Percentiles rank a stretch among this genome's conserved stretches.
Evolutionary conservation across 371 early-diverging fungal genomes (phyloP).

Genomic region (Blyttiomyces sp.): DNA sequence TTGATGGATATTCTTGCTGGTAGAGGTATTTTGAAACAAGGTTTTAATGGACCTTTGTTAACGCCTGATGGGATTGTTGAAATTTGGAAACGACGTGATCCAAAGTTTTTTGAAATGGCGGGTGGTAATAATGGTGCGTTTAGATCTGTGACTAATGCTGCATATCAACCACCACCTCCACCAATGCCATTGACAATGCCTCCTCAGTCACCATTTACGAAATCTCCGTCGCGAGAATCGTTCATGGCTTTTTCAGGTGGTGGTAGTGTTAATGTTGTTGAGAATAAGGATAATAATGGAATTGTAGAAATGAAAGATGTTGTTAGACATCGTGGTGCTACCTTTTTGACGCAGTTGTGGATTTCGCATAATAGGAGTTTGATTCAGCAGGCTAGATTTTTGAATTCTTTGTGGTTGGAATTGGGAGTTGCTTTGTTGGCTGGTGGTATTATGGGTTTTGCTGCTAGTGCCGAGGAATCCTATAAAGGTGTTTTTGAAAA

Average conservation of each 20-base stretch:
- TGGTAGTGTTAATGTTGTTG: neutral
- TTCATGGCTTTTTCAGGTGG: neutral
- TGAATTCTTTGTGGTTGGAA: constrained; percentile 13
- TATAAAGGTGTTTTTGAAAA: constrained; percentile 15
- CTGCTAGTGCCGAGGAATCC: constrained; percentile 14
- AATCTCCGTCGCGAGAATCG: neutral
- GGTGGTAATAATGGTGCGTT: neutral
- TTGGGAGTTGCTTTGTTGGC: constrained; percentile 17
- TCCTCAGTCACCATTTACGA: neutral
- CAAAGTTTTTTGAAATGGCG: neutral
- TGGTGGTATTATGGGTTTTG: constrained; percentile 23
- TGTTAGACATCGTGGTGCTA: constrained; percentile 10
- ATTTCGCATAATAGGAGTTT: constrained; percentile 5
- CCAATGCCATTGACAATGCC: neutral
- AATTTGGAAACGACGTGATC: constrained; percentile 1
- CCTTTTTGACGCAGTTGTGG: constrained; percentile 12
- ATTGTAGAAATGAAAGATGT: neutral
- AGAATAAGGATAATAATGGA: neutral
- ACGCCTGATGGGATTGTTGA: neutral
- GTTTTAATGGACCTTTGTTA: neutral
- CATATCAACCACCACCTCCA: neutral
- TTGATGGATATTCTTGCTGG: constrained; percentile 47
- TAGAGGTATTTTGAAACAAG: constrained; percentile 3
- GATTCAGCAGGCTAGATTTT: constrained; percentile 11
- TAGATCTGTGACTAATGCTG: neutral